Base-by-base conservation (phyloP, 2,329 filamentous ascomycete species). In the Davidsoniella neocaledoniae region DNA sequence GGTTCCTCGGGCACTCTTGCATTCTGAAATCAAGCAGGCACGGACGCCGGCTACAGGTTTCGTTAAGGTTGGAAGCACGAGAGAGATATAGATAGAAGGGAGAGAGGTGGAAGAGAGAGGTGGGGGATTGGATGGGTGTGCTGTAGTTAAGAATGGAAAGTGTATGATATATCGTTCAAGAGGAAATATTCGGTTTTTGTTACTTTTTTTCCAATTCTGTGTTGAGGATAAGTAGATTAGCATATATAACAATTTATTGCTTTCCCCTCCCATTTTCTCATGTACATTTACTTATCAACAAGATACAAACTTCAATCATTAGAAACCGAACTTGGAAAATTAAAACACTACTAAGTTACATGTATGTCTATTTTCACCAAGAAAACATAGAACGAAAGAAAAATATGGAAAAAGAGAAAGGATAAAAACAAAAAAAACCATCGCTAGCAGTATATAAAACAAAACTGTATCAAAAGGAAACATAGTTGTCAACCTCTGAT, bases 21-120 rank as follows among this genome's bases (percentile, higher is more conserved):
- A 77, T 61, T 65, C 67, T 50, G 76, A 94, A 68, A 72, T 94
- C 60, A 79, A 78, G 66, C 75, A 72, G 47, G 70, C 76, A 66
- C 69, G 88, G 63, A 78, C 73, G 64, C 86, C 87, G 2, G 84
- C 90, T 54, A 69, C 72, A 1, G 88, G 88, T 1, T 95, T 87
- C 60, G 90, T 79, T 58, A 61, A 94, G 53, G 86, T 94, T 72
- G 80, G 62, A 64, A 61, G 62, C 55, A 62, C 59, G 54, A 56
- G 54, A 17, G 33, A 44, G 54, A 55, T 7, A 45, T 12, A 60
- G 55, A 54, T 53, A 57, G 55, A 46, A 53, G 38, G 17, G 7
- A 40, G 43, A 19, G 17, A 19, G 17, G 2, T n/a, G 17, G 2
- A 2, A 19, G 19, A 54, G 48, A 49, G 25, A 21, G 26, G 29